These are phyloP conservation scores for Rhodotorula sp. DNA, from an alignment of 1,284 basidiomycete genomes.

Conservation along the genomic window DNA sequence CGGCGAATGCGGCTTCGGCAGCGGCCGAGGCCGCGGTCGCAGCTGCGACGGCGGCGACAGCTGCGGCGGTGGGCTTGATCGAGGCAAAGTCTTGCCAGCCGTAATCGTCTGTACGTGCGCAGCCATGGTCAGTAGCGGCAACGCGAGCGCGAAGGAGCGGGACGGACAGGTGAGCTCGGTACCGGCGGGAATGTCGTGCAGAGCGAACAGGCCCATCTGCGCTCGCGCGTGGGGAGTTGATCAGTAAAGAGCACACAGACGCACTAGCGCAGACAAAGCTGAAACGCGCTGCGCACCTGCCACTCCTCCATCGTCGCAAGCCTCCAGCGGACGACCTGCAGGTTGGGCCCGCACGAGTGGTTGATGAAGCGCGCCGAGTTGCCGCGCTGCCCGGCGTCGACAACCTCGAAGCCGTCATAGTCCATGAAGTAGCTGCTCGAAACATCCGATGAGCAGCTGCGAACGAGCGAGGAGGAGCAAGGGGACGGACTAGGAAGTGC, in stretches of 20 bases:
- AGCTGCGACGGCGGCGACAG: not conserved
- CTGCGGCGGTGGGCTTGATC: slow-evolving; percentile 2
- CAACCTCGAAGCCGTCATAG: slow-evolving; percentile 46
- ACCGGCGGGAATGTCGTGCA: slow-evolving; percentile 52
- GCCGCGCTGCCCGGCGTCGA: slow-evolving; percentile 46
- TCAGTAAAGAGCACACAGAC: no score
- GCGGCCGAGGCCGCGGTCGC: not conserved
- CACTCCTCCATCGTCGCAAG: slow-evolving; percentile 53
- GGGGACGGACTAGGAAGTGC: slow-evolving; percentile 52
- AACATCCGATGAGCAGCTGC: no score
- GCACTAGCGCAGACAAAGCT: no score
- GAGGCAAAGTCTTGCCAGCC: slow-evolving; percentile 44
- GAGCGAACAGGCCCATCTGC: slow-evolving; percentile 50
- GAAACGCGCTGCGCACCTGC: slow-evolving; percentile 48
- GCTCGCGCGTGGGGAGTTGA: no score
- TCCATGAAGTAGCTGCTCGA: not conserved
- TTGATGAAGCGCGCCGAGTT: slow-evolving; percentile 57
- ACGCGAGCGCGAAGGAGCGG: not conserved
- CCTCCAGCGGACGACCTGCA: slow-evolving; percentile 40
- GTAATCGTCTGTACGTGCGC: slow-evolving; percentile 48
- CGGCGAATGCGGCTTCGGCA: not conserved
- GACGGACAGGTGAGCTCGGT: slow-evolving; percentile 51
- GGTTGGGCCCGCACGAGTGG: slow-evolving; percentile 45
- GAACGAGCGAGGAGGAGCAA: not conserved
- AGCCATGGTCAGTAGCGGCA: slow-evolving; percentile 26